phyloP scores from a whole-genome alignment of 1,139 yeast species.

The Eremothecium coryli region DNA sequence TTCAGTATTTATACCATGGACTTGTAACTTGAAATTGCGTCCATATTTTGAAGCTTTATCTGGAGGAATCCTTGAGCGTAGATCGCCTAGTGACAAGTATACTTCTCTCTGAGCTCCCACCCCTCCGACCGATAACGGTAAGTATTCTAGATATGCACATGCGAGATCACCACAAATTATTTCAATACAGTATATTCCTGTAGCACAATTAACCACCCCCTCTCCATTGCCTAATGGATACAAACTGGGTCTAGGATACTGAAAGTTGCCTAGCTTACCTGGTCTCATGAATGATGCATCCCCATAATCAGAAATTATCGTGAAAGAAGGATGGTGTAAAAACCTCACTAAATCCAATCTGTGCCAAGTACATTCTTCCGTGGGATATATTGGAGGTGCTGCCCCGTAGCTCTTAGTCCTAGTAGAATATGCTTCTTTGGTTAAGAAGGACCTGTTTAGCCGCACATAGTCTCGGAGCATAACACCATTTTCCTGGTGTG shows the following conservation, averaged over 20 bases:
- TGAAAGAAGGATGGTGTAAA: constrained; percentile 70
- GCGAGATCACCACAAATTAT: constrained; percentile 46
- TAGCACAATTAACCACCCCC: constrained; percentile 39
- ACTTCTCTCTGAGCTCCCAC: constrained; percentile 49
- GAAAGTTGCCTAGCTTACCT: constrained; percentile 22
- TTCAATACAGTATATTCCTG: constrained; percentile 72
- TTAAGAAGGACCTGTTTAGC: constrained; percentile 73
- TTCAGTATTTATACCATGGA: constrained; percentile 40
- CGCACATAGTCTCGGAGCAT: constrained; percentile 82
- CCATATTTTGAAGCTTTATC: constrained; percentile 29
- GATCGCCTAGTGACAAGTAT: constrained; percentile 39
- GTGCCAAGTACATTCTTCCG: constrained; percentile 83
- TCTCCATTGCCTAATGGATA: constrained; percentile 37
- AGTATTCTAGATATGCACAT: constrained; percentile 49
- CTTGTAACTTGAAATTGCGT: constrained; percentile 40
- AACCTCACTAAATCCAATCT: constrained; percentile 70
- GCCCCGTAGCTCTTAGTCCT: constrained; percentile 42
- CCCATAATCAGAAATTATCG: constrained; percentile 52
- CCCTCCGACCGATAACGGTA: constrained; percentile 52
- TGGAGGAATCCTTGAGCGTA: constrained; percentile 38
- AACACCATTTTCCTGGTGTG: constrained; percentile 83
- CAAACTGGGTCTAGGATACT: constrained; percentile 33
- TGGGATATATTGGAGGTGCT: constrained; percentile 41
- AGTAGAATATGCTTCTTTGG: constrained; percentile 53
- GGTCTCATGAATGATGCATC: constrained; percentile 30